Conservation (phyloP, 176 grass and related monocot genomes). For the Oryza australiensis region DNA sequence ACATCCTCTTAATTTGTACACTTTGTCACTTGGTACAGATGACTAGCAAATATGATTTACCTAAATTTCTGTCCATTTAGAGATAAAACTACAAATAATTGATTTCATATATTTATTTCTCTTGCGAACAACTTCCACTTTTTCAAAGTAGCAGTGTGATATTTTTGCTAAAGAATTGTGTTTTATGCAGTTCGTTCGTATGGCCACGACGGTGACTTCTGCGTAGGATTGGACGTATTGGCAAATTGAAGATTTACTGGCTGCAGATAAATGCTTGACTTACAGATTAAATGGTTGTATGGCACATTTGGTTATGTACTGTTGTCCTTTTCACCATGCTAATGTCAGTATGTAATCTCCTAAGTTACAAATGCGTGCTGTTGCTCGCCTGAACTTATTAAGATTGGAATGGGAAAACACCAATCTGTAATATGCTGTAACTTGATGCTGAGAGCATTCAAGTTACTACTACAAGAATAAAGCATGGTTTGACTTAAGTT, state of each 20-base stretch:
- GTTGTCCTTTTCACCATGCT: neutral
- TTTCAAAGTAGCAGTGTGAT: neutral
- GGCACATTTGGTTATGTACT: neutral
- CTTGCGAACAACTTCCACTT: neutral
- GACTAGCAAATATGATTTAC: neutral
- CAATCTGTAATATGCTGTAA: neutral
- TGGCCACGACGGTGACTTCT: neutral
- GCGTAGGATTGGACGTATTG: neutral
- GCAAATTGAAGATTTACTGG: neutral
- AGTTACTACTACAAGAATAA: neutral
- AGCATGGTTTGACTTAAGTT: neutral
- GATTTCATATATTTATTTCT: neutral
- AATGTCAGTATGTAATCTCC: neutral
- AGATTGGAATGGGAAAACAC: neutral
- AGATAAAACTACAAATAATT: neutral
- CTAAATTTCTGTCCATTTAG: neutral
- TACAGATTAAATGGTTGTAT: neutral
- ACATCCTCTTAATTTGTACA: neutral
- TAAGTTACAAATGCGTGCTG: neutral
- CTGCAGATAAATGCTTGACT: neutral
- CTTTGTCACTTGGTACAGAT: neutral
- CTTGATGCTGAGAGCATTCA: neutral
- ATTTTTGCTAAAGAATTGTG: neutral
- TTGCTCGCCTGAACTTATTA: neutral
- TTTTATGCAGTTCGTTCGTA: neutral